Evolutionary conservation across 139 green algal species (phyloP).

Genomic region (Microglena sp.): DNA sequence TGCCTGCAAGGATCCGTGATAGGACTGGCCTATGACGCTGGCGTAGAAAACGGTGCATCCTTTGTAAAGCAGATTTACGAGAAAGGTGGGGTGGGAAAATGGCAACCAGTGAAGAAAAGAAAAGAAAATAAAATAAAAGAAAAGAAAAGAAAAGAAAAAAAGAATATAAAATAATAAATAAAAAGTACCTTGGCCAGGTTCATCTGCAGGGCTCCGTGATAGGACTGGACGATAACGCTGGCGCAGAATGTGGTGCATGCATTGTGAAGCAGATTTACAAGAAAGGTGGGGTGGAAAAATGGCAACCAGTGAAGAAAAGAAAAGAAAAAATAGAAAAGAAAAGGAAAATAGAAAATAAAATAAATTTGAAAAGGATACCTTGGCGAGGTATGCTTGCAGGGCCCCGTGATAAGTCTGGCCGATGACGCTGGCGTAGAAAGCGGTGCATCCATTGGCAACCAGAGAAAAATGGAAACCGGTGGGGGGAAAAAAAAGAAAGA

Average conservation of each 20-base stretch:
- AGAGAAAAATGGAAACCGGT: conserved; percentile 39
- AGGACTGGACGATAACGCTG: conserved; percentile 27
- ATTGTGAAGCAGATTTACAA: conserved; percentile 30
- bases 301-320: too few relatives aligned
- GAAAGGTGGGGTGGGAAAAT: too few relatives aligned
- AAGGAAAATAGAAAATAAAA: not conserved
- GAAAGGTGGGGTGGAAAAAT: conserved; percentile 48
- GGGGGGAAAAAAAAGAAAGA: too few relatives aligned
- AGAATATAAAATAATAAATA: too few relatives aligned
- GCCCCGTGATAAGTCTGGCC: conserved; percentile 29
- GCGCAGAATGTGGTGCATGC: conserved; percentile 29
- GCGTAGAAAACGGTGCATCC: conserved; percentile 30
- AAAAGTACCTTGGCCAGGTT: conserved; percentile 48
- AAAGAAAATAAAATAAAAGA: too few relatives aligned
- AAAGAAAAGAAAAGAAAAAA: too few relatives aligned
- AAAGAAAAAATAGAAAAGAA: too few relatives aligned
- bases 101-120: not conserved
- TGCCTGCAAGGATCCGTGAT: conserved; percentile 29
- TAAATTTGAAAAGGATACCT: conserved; percentile 23
- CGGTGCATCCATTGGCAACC: conserved; percentile 37
- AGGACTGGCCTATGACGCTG: conserved; percentile 29
- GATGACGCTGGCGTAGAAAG: conserved; percentile 31
- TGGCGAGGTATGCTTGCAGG: conserved; percentile 45
- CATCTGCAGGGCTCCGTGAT: conserved; percentile 30
- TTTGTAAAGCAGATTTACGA: conserved; percentile 43